Evolutionary conservation across 805 yeast species (phyloP), one percentile per base, ranked within the genome.

Genomic region (Blastobotrys terrestris): DNA sequence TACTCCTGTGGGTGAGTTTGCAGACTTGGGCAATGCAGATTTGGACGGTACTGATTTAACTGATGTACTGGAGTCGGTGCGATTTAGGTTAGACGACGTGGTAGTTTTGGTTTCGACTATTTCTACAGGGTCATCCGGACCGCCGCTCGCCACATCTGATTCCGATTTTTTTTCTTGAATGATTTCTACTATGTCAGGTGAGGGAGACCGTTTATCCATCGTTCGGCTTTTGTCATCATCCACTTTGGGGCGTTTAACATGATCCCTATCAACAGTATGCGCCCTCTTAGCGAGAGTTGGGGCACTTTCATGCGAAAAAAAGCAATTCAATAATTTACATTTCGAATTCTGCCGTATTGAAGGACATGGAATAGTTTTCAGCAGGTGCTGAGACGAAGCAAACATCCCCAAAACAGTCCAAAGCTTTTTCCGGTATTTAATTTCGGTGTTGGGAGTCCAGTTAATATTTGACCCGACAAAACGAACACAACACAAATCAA

Each of bases 311-410:
- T 71, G 74, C 20, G 44, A 39, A 51, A 69, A 71, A 2, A 66
- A 41, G 52, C 75, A 72, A 46, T 67, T 62, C 15, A 66, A 63
- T 3, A 68, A 61, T 7, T 50, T 50, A 53, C 75, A 70, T 7
- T 51, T 31, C 16, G 48, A 53, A 4, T 48, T 46, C n/a, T n/a
- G 31, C 22, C 35, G n/a, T 14, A 57, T 31, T 13, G 60, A 51
- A 0, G 75, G 74, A 50, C 74, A 70, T 4, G 45, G 55, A 1
- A 63, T 50, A 3, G 53, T 45, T 13, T 56, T 44, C 39, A 69
- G 61, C 15, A 54, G 54, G 0, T 53, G 40, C 1, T 58, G 52
- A 2, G 63, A 50, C 0, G 67, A 49, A 1, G 54, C 58, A 51
- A 66, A 64, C 68, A 70, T 68, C 3, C 16, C 39, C 5, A 3